Evolutionary conservation across 495 filamentous ascomycete genomes (phyloP).

Genomic region (Oidiodendron maius): DNA sequence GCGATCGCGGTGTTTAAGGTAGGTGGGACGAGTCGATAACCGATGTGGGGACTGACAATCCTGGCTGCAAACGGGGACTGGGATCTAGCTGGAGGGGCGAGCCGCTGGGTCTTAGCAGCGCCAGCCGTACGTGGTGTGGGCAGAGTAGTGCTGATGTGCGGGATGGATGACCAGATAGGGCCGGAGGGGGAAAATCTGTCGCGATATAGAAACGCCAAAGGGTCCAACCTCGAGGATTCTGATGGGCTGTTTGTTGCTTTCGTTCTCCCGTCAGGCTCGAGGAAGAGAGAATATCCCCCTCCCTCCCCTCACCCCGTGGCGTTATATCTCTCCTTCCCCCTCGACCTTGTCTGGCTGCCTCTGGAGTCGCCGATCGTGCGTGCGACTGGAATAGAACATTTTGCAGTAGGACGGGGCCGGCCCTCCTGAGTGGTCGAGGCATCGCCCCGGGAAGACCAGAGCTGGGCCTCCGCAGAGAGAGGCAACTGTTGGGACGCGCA

Average conservation of each 20-base stretch:
- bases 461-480: too few relatives aligned
- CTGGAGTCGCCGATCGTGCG: slow-evolving; percentile 13
- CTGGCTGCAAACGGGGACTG: slow-evolving; percentile 17
- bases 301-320: slow-evolving; percentile 3
- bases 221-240: too few relatives aligned
- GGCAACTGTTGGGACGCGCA: neutral
- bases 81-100: slow-evolving; percentile 9
- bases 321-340: too few relatives aligned
- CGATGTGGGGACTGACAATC: slow-evolving; percentile 17
- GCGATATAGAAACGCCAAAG: too few relatives aligned
- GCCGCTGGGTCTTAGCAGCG: slow-evolving; percentile 14
- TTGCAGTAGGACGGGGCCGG: slow-evolving; percentile 1
- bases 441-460: too few relatives aligned
- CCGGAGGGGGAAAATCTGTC: too few relatives aligned
- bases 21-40: too few relatives aligned
- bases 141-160: slow-evolving; percentile 8
- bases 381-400: slow-evolving; percentile 11
- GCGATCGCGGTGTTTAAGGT: slow-evolving; percentile 10
- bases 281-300: too few relatives aligned
- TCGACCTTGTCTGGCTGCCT: too few relatives aligned
- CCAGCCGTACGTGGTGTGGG: slow-evolving; percentile 17
- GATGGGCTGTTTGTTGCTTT: too few relatives aligned
- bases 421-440: too few relatives aligned
- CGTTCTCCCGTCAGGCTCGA: neutral
- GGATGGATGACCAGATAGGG: too few relatives aligned